phyloP scores from a whole-genome alignment of 495 filamentous ascomycete genomes.

The Lasiosphaeris hirsuta region DNA sequence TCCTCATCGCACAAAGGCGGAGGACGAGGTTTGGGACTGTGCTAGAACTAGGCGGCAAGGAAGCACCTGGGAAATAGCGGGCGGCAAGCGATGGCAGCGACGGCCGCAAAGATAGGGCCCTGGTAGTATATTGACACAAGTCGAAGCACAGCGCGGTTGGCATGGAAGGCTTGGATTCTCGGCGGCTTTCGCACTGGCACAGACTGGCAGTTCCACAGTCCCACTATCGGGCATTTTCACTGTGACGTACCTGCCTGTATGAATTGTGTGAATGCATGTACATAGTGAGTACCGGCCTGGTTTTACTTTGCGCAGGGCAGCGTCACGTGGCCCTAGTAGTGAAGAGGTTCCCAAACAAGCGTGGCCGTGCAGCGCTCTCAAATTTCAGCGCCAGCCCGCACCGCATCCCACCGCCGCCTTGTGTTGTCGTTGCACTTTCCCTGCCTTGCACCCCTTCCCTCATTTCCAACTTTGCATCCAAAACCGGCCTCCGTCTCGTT shows the following conservation, averaged over 20 bases:
- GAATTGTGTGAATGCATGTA: neutral
- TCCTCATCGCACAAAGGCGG: neutral
- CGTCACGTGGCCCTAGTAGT: constrained; percentile 21
- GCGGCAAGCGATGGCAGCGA: too few relatives aligned
- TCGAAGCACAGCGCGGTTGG: too few relatives aligned
- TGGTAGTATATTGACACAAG: too few relatives aligned
- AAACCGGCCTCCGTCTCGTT: constrained; percentile 27
- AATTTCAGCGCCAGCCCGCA: constrained; percentile 27
- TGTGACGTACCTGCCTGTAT: too few relatives aligned
- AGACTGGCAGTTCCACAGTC: too few relatives aligned
- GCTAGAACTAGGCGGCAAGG: too few relatives aligned
- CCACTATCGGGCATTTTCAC: too few relatives aligned
- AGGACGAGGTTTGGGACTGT: neutral
- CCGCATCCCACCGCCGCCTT: constrained; percentile 30
- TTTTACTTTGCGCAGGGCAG: constrained; percentile 7
- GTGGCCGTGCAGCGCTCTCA: constrained; percentile 24
- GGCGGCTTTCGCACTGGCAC: too few relatives aligned
- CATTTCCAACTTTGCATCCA: constrained; percentile 40
- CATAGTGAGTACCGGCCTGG: constrained; percentile 2
- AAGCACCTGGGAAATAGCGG: too few relatives aligned
- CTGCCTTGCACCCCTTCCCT: constrained; percentile 36
- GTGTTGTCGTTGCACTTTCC: constrained; percentile 31
- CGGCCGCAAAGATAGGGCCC: too few relatives aligned
- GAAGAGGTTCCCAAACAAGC: constrained; percentile 20
- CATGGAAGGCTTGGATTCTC: too few relatives aligned